These are phyloP conservation scores for Xylaria castorea DNA, from an alignment of 495 filamentous ascomycete genomes.

Conservation along the genomic window DNA sequence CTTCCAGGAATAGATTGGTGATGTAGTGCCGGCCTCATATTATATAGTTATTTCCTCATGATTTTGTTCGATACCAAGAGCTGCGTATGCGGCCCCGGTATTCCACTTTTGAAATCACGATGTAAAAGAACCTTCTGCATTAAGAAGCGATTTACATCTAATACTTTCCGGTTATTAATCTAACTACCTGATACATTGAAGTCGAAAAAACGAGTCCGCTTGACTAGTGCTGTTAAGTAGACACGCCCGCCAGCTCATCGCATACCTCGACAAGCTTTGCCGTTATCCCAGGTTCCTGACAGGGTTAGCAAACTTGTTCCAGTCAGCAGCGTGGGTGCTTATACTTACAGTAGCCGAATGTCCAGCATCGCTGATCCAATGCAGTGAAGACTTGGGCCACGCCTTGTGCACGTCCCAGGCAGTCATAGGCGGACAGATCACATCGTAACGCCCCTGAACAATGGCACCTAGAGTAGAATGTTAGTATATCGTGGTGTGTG, in stretches of 20 bases:
- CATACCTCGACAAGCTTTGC: conserved; percentile 17
- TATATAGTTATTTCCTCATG: no score
- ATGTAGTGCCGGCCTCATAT: no score
- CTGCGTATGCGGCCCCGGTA: no score
- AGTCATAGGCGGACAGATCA: conserved; percentile 49
- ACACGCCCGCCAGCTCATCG: conserved; percentile 19
- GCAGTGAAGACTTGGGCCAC: conserved; percentile 45
- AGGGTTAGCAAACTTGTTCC: not conserved
- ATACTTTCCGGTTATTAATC: no score
- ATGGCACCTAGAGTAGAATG: conserved; percentile 33
- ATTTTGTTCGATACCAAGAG: no score
- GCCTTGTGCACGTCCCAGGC: conserved; percentile 52
- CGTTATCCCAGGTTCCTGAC: conserved; percentile 14
- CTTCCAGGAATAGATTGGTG: no score
- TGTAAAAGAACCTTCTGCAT: no score
- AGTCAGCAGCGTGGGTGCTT: not conserved
- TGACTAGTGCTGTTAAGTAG: no score
- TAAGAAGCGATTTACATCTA: no score
- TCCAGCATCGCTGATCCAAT: conserved; percentile 45
- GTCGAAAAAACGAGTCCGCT: no score
- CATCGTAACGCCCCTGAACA: conserved; percentile 54
- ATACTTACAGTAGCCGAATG: conserved; percentile 37
- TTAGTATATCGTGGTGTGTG: not conserved
- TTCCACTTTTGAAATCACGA: no score
- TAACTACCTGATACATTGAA: no score